phyloP scores from a whole-genome alignment of 2,329 filamentous ascomycete genomes.

The Achaetomium macrosporum region DNA sequence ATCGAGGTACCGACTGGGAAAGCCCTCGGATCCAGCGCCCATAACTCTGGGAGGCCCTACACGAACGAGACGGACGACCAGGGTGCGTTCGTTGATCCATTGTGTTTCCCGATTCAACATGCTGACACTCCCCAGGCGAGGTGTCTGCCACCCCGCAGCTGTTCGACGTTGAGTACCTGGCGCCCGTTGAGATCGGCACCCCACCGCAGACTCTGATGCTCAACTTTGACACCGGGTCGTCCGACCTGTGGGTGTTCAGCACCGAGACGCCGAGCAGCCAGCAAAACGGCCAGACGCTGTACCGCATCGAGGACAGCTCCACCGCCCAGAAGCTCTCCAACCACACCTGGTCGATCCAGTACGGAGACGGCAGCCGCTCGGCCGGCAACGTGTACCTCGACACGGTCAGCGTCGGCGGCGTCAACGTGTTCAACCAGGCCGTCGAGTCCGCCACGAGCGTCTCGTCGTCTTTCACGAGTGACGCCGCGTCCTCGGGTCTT shows the following conservation, averaged over 20 bases:
- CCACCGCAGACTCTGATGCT: constrained; percentile 50
- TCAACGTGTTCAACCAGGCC: constrained; percentile 55
- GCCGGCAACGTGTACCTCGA: constrained; percentile 59
- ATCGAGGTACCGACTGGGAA: constrained; percentile 17
- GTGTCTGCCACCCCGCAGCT: constrained; percentile 39
- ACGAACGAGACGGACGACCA: constrained; percentile 18
- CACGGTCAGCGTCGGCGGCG: constrained; percentile 53
- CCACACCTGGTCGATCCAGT: constrained; percentile 51
- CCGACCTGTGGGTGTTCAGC: constrained; percentile 66
- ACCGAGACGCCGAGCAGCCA: constrained; percentile 43
- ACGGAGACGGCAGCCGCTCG: constrained; percentile 58
- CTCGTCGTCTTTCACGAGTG: constrained; percentile 37
- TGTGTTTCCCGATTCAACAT: background rate
- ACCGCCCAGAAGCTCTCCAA: constrained; percentile 38
- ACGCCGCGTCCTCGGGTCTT: constrained; percentile 35
- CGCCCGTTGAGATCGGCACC: constrained; percentile 54
- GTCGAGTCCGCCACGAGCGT: constrained; percentile 57
- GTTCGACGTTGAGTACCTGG: constrained; percentile 47
- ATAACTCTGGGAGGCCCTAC: constrained; percentile 5
- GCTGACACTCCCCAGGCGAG: constrained; percentile 30
- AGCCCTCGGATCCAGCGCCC: background rate
- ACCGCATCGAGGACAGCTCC: constrained; percentile 41
- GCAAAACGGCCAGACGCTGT: constrained; percentile 48
- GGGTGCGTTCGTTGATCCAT: constrained; percentile 10
- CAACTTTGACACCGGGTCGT: constrained; percentile 63